These are phyloP conservation scores for Cubamyces sp. DNA, from an alignment of 768 basidiomycete genomes.

Conservation along the genomic window DNA sequence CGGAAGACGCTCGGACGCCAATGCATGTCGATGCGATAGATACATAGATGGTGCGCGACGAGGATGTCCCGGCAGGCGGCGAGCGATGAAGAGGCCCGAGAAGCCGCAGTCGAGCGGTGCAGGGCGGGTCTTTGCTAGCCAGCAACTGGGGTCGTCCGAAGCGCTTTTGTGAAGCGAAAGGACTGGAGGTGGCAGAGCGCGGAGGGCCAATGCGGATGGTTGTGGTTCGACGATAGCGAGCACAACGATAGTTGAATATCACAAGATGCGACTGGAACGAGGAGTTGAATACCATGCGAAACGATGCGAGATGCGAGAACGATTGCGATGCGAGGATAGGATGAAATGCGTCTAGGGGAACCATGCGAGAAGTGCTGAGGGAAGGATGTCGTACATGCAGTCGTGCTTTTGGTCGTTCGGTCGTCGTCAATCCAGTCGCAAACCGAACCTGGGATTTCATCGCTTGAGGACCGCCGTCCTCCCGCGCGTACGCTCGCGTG, in stretches of 20 bases:
- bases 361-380: slow-evolving; percentile 1
- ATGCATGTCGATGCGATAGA: slow-evolving; percentile 19
- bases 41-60: slow-evolving; percentile 24
- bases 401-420: slow-evolving; percentile 26
- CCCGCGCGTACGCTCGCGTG: slow-evolving; percentile 40
- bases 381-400: slow-evolving; percentile 16
- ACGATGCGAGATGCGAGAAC: slow-evolving; percentile 19
- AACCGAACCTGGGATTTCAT: background rate
- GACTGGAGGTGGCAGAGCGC: slow-evolving; percentile 3
- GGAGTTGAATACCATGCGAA: slow-evolving; percentile 12
- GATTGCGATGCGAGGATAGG: slow-evolving; percentile 20
- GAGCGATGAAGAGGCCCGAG: background rate
- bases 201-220: background rate
- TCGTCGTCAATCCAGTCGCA: slow-evolving; percentile 21
- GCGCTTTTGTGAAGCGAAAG: slow-evolving; percentile 16
- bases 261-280: slow-evolving; percentile 13
- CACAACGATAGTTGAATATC: slow-evolving; percentile 23
- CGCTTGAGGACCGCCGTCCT: slow-evolving; percentile 17
- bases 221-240: slow-evolving; percentile 15
- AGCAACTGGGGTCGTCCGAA: background rate
- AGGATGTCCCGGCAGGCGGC: background rate
- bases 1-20: slow-evolving; percentile 15
- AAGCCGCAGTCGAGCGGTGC: slow-evolving; percentile 6
- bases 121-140: background rate
- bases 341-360: slow-evolving; percentile 19